Evolutionary conservation across 306 rosid species (phyloP).

Genomic region (Ochetophila trinervis): DNA sequence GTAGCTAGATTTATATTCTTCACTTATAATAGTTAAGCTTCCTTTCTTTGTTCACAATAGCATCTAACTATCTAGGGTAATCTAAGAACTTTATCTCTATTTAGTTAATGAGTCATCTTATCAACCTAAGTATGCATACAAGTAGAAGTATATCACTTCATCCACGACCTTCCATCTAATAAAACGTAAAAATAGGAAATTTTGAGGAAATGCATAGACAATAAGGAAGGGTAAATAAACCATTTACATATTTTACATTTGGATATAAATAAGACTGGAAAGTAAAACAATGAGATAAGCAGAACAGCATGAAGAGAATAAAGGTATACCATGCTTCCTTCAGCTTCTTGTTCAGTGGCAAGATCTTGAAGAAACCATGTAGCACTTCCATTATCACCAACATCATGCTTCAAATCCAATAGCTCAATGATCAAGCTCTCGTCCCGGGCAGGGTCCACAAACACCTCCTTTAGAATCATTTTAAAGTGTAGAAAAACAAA

Average conservation of each 20-base stretch:
- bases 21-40: background rate
- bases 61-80: too few species aligned
- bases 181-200: too few species aligned
- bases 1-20: background rate
- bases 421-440: constrained; percentile 88
- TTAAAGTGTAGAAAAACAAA: background rate
- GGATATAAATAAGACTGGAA: background rate
- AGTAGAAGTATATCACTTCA: too few species aligned
- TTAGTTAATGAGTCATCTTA: too few species aligned
- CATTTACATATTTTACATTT: background rate
- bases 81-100: too few species aligned
- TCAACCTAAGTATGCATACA: too few species aligned
- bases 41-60: background rate
- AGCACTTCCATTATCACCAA: constrained; percentile 76
- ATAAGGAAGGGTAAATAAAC: background rate
- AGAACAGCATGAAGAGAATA: background rate
- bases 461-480: constrained; percentile 54
- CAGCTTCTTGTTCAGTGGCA: constrained; percentile 76
- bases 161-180: too few species aligned
- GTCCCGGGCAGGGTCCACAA: constrained; percentile 68
- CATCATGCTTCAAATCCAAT: constrained; percentile 59
- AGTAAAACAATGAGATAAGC: background rate
- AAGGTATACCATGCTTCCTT: constrained; percentile 58
- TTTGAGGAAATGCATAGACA: too few species aligned
- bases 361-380: constrained; percentile 93